Conservation (phyloP, 345 rosid genomes). For the Eucalyptus sideroxylon region DNA sequence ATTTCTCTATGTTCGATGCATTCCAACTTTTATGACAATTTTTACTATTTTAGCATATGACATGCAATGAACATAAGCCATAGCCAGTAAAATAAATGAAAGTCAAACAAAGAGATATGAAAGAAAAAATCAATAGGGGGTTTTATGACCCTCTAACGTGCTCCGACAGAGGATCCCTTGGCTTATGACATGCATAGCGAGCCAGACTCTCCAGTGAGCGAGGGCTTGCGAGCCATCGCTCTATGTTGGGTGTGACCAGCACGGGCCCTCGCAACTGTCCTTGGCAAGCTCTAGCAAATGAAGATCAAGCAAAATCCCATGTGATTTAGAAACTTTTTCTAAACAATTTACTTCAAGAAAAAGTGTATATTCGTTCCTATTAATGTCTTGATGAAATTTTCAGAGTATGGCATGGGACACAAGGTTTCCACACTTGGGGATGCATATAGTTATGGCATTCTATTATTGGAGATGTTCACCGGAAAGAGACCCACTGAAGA, state of each 20-base stretch:
- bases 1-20: neutral
- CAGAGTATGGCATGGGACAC: neutral
- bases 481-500: neutral
- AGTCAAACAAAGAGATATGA: neutral
- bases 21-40: too few species aligned
- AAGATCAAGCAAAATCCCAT: neutral
- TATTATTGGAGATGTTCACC: neutral
- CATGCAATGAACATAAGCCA: neutral
- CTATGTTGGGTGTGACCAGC: accelerated
- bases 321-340: neutral
- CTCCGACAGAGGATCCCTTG: neutral
- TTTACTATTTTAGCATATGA: too few species aligned
- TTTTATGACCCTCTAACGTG: neutral
- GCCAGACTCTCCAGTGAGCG: neutral
- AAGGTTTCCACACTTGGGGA: neutral
- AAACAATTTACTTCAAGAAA: too few species aligned
- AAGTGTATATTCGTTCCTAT: too few species aligned
- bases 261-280: neutral
- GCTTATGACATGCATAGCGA: neutral
- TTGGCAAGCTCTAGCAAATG: neutral
- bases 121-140: neutral
- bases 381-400: neutral
- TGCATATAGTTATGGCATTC: neutral
- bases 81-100: neutral
- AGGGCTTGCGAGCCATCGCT: neutral